A percentile compares a stretch with the other conserved stretches of the same genome.
These are phyloP conservation scores for Neoarthrinium moseri DNA, from an alignment of 2,329 filamentous ascomycete species.

Conservation along the genomic window DNA sequence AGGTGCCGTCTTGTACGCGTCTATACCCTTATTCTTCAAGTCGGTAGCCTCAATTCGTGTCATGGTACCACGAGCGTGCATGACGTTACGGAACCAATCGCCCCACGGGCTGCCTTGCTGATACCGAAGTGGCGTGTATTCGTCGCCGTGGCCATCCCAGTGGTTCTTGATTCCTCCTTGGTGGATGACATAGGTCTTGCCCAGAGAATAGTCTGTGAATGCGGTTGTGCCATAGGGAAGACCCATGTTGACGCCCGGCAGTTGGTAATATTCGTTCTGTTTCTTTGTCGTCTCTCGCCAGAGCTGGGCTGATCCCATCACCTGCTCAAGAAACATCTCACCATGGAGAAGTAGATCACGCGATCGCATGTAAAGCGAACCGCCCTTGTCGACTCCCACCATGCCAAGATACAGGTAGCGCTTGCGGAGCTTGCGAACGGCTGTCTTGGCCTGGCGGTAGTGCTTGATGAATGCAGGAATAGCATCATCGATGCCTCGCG, in stretches of 20 bases:
- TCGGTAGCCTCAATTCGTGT: neutral
- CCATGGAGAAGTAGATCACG: neutral
- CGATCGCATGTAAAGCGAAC: neutral
- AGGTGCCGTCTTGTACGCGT: neutral
- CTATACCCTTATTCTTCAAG: neutral
- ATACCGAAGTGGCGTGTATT: constrained; percentile 7
- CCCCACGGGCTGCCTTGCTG: constrained; percentile 10
- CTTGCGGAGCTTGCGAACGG: constrained; percentile 5
- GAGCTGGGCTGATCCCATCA: neutral
- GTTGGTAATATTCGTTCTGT: constrained; percentile 8
- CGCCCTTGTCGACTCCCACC: neutral
- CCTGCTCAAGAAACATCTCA: neutral
- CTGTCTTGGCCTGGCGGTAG: neutral
- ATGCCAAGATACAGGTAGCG: neutral
- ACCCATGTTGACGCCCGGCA: constrained; percentile 11
- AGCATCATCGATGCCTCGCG: constrained; percentile 11
- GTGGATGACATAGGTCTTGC: neutral
- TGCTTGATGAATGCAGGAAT: constrained; percentile 10
- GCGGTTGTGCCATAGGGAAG: constrained; percentile 5
- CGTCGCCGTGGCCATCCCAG: neutral
- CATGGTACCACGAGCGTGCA: neutral
- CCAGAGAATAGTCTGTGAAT: neutral
- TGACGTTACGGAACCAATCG: constrained; percentile 9
- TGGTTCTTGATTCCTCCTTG: neutral
- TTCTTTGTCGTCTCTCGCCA: constrained; percentile 7